Evolutionary conservation across 2,329 filamentous ascomycete species (phyloP).

Genomic region (Ascochyta fabae): DNA sequence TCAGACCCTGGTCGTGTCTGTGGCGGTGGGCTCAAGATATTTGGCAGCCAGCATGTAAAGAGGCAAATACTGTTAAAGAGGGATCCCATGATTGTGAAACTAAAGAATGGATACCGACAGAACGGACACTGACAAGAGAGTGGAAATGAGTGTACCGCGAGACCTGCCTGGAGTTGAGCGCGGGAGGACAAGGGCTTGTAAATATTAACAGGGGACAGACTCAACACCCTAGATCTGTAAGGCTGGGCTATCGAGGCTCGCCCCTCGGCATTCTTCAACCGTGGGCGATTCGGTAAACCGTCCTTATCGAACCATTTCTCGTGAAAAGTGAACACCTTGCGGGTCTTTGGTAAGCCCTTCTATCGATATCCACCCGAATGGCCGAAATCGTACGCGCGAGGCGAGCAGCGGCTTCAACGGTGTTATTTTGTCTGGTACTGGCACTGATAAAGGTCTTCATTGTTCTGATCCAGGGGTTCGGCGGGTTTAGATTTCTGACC

Average conservation of each 20-base stretch:
- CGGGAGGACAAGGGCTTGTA: conserved; percentile 6
- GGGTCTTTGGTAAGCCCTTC: conserved; percentile 1
- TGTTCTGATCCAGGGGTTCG: conserved; percentile 1
- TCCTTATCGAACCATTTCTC: background rate
- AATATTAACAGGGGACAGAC: background rate
- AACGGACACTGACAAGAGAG: background rate
- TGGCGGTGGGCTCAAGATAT: background rate
- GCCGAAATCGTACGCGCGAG: background rate
- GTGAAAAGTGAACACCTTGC: background rate
- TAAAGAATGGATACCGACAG: background rate
- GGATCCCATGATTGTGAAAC: conserved; percentile 17
- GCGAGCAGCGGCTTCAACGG: background rate
- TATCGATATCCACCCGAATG: conserved; percentile 3
- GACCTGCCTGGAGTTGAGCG: conserved; percentile 1
- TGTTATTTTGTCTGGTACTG: background rate
- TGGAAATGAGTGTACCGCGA: conserved; percentile 12
- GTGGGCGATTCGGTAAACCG: background rate
- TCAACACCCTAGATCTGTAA: background rate
- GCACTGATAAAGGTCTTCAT: background rate
- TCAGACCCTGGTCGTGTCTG: conserved; percentile 13
- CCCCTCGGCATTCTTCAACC: background rate
- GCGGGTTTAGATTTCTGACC: background rate
- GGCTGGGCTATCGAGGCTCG: conserved; percentile 1
- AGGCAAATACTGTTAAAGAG: conserved; percentile 21
- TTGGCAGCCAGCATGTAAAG: conserved; percentile 26